Evolutionary conservation across 2,329 filamentous ascomycete genomes (phyloP).

Genomic region (Fusarium camptoceras): DNA sequence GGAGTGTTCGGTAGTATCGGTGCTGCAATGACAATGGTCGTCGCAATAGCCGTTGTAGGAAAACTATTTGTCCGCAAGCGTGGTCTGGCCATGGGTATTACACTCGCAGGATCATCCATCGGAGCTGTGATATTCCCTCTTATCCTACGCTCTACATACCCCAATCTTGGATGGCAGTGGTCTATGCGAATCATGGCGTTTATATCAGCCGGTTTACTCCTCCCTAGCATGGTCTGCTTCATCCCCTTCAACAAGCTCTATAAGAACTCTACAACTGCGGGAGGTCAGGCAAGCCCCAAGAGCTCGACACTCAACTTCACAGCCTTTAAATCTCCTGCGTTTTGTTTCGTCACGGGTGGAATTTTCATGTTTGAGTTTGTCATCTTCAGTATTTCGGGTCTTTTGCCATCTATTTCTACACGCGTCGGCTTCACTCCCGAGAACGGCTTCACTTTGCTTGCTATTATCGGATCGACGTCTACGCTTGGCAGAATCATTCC

Average conservation of each 20-base stretch:
- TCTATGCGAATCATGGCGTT: constrained; percentile 50
- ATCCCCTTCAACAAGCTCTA: constrained; percentile 47
- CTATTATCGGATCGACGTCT: constrained; percentile 58
- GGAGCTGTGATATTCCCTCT: constrained; percentile 52
- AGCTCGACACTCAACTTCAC: constrained; percentile 52
- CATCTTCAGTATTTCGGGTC: constrained; percentile 60
- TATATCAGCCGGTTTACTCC: constrained; percentile 44
- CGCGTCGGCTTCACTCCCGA: constrained; percentile 50
- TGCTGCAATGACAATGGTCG: constrained; percentile 52
- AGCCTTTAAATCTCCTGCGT: constrained; percentile 55
- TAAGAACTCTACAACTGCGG: background rate
- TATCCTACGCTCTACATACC: constrained; percentile 48
- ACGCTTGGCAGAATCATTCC: constrained; percentile 58
- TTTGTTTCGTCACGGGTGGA: constrained; percentile 55
- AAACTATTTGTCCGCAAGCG: constrained; percentile 46
- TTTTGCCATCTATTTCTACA: constrained; percentile 60
- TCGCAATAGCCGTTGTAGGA: constrained; percentile 50
- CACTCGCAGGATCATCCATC: constrained; percentile 43
- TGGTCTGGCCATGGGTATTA: constrained; percentile 46
- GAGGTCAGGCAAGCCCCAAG: constrained; percentile 21
- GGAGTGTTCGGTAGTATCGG: constrained; percentile 58
- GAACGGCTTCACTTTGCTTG: constrained; percentile 58
- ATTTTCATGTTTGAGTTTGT: constrained; percentile 62
- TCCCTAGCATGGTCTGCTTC: constrained; percentile 51
- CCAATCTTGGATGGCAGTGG: constrained; percentile 51